Conservation (phyloP, 768 basidiomycete species). For the Suillus cothurnatus region DNA sequence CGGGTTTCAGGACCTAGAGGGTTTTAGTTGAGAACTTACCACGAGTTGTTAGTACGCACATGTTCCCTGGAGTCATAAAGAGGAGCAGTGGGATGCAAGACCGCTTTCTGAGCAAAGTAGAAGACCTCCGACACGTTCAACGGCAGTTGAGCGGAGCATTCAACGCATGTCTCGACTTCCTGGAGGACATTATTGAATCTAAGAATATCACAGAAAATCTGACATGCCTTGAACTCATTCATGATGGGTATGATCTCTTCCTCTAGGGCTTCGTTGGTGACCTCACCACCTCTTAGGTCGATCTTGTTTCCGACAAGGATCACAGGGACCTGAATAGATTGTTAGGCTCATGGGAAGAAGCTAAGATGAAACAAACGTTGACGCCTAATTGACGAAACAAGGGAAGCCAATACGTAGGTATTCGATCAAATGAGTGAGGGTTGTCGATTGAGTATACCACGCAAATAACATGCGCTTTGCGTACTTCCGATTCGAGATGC, state of each 20-base stretch:
- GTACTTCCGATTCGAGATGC: slow-evolving; percentile 92
- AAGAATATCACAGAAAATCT: slow-evolving; percentile 4
- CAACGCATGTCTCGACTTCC: slow-evolving; percentile 99
- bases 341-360: background rate
- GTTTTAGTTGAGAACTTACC: slow-evolving; percentile 15
- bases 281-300: slow-evolving; percentile 88
- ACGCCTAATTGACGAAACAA: slow-evolving; percentile 94
- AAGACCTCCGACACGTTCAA: slow-evolving; percentile 96
- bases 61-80: slow-evolving; percentile 96
- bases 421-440: slow-evolving; percentile 93
- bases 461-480: slow-evolving; percentile 97
- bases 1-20: slow-evolving; percentile 85
- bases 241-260: slow-evolving; percentile 96
- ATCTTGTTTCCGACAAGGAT: slow-evolving; percentile 99
- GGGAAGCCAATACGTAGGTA: slow-evolving; percentile 98
- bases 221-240: slow-evolving; percentile 93
- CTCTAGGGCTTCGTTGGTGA: slow-evolving; percentile 92
- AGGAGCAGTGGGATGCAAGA: slow-evolving; percentile 94
- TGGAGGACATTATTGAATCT: slow-evolving; percentile 34
- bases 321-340: slow-evolving; percentile 74
- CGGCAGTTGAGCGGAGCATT: slow-evolving; percentile 90
- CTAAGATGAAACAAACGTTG: slow-evolving; percentile 61
- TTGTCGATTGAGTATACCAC: slow-evolving; percentile 98
- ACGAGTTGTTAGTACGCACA: slow-evolving; percentile 47
- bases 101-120: slow-evolving; percentile 98